Percentiles rank a stretch among this genome's conserved stretches.
These are phyloP conservation scores for Keithomyces neogunnii DNA, from an alignment of 2,329 filamentous ascomycete species.

Conservation along the genomic window DNA sequence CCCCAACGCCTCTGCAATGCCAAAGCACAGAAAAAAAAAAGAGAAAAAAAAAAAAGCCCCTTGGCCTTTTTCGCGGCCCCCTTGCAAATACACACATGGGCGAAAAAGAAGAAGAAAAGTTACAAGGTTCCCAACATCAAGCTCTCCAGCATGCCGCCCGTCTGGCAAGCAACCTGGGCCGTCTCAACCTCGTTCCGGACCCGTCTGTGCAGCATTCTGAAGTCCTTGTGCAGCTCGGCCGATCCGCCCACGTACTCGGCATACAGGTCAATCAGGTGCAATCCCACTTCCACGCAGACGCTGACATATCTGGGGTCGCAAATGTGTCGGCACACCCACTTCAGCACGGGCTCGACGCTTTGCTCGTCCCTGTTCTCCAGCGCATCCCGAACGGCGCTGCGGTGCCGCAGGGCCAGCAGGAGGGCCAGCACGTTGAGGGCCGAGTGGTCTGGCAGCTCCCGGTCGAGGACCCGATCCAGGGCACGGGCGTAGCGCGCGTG, in stretches of 20 bases:
- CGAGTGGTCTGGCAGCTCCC: constrained; percentile 41
- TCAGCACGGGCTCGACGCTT: constrained; percentile 71
- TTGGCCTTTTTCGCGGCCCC: no score
- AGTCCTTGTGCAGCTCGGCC: constrained; percentile 60
- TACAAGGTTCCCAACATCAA: constrained; percentile 31
- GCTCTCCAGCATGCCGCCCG: constrained; percentile 78
- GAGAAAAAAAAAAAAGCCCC: neutral
- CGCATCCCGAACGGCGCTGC: constrained; percentile 73
- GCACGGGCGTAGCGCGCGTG: constrained; percentile 69
- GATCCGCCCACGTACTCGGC: constrained; percentile 69
- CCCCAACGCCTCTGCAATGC: constrained; percentile 10
- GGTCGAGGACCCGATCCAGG: constrained; percentile 67
- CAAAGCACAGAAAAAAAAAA: neutral
- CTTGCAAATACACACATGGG: no score
- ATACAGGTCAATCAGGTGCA: constrained; percentile 82
- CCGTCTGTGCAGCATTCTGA: constrained; percentile 59
- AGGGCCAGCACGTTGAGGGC: constrained; percentile 63
- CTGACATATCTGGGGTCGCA: constrained; percentile 73
- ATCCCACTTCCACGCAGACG: constrained; percentile 73
- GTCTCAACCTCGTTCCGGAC: constrained; percentile 74
- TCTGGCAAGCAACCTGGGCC: constrained; percentile 73
- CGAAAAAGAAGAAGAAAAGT: no score
- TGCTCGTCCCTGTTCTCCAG: constrained; percentile 74
- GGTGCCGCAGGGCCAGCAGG: constrained; percentile 76
- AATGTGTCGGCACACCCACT: constrained; percentile 76